phyloP scores from a whole-genome alignment of 2,329 filamentous ascomycete genomes.

The Pseudofabraea citricarpa region DNA sequence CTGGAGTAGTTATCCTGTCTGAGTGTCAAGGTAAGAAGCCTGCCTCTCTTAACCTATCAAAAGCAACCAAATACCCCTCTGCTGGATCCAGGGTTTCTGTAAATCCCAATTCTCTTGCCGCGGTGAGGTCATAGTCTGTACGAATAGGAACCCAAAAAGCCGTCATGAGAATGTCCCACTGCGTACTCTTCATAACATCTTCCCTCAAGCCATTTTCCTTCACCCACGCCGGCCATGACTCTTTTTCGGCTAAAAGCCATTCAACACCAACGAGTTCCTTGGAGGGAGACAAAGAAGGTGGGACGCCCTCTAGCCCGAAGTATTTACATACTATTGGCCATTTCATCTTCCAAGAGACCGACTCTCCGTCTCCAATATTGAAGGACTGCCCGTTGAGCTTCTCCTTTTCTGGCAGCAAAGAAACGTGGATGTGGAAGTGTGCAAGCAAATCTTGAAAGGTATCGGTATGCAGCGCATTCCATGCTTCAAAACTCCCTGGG shows the following conservation, averaged over 20 bases:
- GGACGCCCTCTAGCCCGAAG: constrained; percentile 17
- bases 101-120: not conserved
- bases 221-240: constrained; percentile 2
- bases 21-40: not conserved
- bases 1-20: too few relatives aligned
- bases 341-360: constrained; percentile 10
- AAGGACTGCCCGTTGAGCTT: constrained; percentile 17
- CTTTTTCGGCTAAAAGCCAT: not conserved
- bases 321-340: constrained; percentile 19
- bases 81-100: not conserved
- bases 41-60: not conserved
- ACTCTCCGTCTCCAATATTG: constrained; percentile 23
- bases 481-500: constrained; percentile 29
- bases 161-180: constrained; percentile 4
- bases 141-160: not conserved
- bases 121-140: not conserved
- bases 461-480: constrained; percentile 26
- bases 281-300: too few relatives aligned
- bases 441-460: constrained; percentile 25
- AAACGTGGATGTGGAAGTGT: constrained; percentile 21
- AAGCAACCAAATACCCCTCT: not conserved
- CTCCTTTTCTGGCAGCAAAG: constrained; percentile 8
- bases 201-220: constrained; percentile 5
- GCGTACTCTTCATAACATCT: constrained; percentile 2
- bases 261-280: too few relatives aligned